Evolutionary conservation across 257 asterid genomes (phyloP).

Genomic region (Nicotiana noctiflora): DNA sequence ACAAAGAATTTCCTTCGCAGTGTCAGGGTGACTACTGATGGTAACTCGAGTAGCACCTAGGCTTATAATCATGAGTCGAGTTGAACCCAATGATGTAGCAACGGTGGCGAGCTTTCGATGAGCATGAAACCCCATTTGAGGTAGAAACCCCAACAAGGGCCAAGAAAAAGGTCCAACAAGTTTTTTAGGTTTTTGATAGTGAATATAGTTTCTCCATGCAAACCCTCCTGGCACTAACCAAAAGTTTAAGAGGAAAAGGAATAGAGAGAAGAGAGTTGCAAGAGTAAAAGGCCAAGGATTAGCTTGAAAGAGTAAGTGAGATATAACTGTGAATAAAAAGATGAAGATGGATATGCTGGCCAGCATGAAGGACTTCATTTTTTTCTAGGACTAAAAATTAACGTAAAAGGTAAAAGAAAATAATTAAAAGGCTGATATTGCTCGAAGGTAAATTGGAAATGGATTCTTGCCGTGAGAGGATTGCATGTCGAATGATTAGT

Average conservation of each 20-base stretch:
- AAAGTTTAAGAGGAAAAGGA: conserved; percentile 20
- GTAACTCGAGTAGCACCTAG: conserved; percentile 43
- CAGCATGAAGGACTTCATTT: conserved; percentile 26
- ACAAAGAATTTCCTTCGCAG: conserved; percentile 47
- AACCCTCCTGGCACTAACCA: conserved; percentile 36
- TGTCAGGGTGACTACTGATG: conserved; percentile 56
- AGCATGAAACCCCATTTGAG: conserved; percentile 47
- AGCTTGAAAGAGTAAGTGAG: neutral
- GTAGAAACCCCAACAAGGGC: conserved; percentile 43
- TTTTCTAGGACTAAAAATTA: neutral
- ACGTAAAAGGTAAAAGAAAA: neutral
- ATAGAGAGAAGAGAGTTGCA: conserved; percentile 15
- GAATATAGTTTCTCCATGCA: conserved; percentile 41
- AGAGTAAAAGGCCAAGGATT: conserved; percentile 19
- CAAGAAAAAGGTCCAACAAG: conserved; percentile 39
- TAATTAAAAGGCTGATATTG: neutral
- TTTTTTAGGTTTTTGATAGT: conserved; percentile 27
- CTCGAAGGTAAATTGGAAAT: neutral
- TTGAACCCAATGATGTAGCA: conserved; percentile 31
- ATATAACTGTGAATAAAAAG: conserved; percentile 17
- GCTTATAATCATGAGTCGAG: conserved; percentile 48
- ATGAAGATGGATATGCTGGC: neutral
- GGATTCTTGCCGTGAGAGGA: conserved; percentile 15
- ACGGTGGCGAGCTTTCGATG: conserved; percentile 42
- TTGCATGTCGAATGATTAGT: conserved; percentile 23